Percentiles rank a stretch among this genome's conserved stretches.
Conservation (phyloP, 108 stramenopile species). For the Asterionellopsis glacialis region DNA sequence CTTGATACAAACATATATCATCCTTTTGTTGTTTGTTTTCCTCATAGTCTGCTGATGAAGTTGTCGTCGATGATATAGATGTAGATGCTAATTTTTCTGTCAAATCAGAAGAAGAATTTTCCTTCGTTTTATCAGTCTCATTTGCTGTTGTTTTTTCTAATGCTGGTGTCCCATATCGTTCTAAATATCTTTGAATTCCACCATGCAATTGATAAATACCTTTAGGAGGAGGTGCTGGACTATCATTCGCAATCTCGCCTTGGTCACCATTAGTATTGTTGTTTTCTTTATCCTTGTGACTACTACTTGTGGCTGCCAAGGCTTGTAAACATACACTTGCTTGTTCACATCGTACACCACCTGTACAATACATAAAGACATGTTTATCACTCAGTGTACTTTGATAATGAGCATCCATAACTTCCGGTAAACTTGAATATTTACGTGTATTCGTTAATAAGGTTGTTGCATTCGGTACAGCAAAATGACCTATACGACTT, state of each 20-base stretch:
- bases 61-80: too few species aligned
- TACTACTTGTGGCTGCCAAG: constrained; percentile 28
- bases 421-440: constrained; percentile 65
- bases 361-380: constrained; percentile 72
- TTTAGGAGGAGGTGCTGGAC: constrained; percentile 11
- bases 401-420: constrained; percentile 42
- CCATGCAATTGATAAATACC: constrained; percentile 70
- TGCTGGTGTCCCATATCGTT: constrained; percentile 26
- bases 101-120: neutral
- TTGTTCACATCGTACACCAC: constrained; percentile 80
- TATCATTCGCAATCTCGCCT: neutral
- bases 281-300: neutral
- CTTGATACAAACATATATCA: constrained; percentile 45
- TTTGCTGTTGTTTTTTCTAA: neutral
- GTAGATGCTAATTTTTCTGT: too few species aligned
- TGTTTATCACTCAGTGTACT: constrained; percentile 44
- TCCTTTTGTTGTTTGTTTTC: constrained; percentile 1
- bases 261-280: neutral
- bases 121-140: constrained; percentile 4
- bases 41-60: neutral
- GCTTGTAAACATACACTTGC: constrained; percentile 64
- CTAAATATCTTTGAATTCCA: constrained; percentile 78
- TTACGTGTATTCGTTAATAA: constrained; percentile 77
- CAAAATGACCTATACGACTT: constrained; percentile 65
- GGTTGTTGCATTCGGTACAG: constrained; percentile 26